A percentile compares a stretch with the other conserved stretches of the same genome.
These are phyloP conservation scores for Echinosophora koreensis DNA, from an alignment of 306 rosid species.

Conservation along the genomic window DNA sequence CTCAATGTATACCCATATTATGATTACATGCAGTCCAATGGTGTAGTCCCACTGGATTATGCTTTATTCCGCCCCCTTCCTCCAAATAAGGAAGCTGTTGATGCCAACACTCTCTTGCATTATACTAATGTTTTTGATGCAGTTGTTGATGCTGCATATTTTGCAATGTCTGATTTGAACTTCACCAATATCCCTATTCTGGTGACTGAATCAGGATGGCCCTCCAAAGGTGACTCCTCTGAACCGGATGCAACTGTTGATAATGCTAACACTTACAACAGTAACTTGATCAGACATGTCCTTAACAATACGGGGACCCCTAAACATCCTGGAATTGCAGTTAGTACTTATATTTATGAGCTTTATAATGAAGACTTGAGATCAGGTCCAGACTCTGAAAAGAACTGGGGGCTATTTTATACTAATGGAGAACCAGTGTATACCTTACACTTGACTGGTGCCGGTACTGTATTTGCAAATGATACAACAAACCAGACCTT, in stretches of 20 bases:
- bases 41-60: conserved; percentile 90
- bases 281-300: conserved; percentile 90
- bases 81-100: conserved; percentile 94
- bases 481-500: conserved; percentile 94
- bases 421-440: conserved; percentile 78
- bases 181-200: conserved; percentile 78
- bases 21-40: conserved; percentile 84
- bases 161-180: conserved; percentile 88
- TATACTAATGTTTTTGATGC: conserved; percentile 96
- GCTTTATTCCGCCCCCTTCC: conserved; percentile 95
- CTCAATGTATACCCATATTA: conserved; percentile 93
- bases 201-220: conserved; percentile 96
- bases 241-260: conserved; percentile 85
- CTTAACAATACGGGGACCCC: conserved; percentile 94
- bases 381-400: conserved; percentile 80
- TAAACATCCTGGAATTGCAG: conserved; percentile 87
- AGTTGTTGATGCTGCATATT: conserved; percentile 90
- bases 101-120: conserved; percentile 88
- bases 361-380: conserved; percentile 92
- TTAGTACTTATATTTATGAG: conserved; percentile 91
- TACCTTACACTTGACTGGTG: conserved; percentile 82
- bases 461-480: conserved; percentile 80
- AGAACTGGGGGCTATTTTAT: conserved; percentile 90
- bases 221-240: conserved; percentile 81
- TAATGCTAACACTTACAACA: conserved; percentile 91